phyloP scores from a whole-genome alignment of 805 yeast species.

The Starmera dryadoides region DNA sequence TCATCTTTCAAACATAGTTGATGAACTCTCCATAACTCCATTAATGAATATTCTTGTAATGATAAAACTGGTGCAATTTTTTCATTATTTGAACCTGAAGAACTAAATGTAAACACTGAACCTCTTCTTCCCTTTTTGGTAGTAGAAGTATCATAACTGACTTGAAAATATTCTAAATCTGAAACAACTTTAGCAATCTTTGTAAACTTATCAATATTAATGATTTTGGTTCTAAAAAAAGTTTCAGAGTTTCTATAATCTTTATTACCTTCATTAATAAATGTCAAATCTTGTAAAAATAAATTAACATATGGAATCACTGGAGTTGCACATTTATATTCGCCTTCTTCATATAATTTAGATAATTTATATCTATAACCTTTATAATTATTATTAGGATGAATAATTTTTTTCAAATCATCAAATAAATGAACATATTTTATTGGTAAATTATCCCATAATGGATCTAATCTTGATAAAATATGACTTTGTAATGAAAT shows the following conservation, averaged over 20 bases:
- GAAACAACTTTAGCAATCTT: conserved; percentile 60
- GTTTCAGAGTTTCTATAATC: conserved; percentile 54
- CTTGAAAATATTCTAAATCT: conserved; percentile 62
- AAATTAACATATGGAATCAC: conserved; percentile 72
- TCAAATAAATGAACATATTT: conserved; percentile 58
- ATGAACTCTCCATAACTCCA: conserved; percentile 66
- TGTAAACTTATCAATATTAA: conserved; percentile 69
- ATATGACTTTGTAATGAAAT: conserved; percentile 70
- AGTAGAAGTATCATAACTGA: conserved; percentile 34
- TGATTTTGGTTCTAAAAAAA: conserved; percentile 38
- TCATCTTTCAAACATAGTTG: conserved; percentile 51
- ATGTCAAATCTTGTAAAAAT: conserved; percentile 72
- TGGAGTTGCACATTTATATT: conserved; percentile 38
- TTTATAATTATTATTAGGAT: conserved; percentile 67
- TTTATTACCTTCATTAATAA: conserved; percentile 77
- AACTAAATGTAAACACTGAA: conserved; percentile 18
- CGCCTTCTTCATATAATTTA: conserved; percentile 39
- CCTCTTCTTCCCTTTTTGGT: conserved; percentile 16
- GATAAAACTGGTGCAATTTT: conserved; percentile 26
- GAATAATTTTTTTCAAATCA: conserved; percentile 59
- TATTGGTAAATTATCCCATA: conserved; percentile 53
- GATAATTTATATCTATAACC: conserved; percentile 60
- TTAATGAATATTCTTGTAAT: conserved; percentile 45
- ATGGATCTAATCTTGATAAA: conserved; percentile 49
- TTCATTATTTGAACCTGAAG: conserved; percentile 13